A percentile compares a stretch with the other conserved stretches of the same genome.
phyloP scores from a whole-genome alignment of 2,329 filamentous ascomycete species.

The Fusarium buxicola region DNA sequence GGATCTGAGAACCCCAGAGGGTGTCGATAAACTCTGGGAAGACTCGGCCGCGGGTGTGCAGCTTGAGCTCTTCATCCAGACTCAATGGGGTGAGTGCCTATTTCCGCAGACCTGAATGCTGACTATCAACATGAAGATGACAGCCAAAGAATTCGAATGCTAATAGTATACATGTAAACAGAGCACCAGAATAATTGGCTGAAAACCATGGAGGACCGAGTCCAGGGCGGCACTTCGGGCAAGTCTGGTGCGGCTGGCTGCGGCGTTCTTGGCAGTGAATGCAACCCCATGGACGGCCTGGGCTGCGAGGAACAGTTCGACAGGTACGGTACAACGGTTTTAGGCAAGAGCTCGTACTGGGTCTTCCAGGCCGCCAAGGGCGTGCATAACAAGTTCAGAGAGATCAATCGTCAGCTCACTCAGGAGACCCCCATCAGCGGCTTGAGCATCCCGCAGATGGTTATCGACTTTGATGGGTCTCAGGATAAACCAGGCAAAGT shows the following conservation, averaged over 20 bases:
- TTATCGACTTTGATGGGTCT: conserved; percentile 1
- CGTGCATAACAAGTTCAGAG: conserved; percentile 9
- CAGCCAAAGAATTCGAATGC: background rate
- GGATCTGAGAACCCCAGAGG: conserved; percentile 19
- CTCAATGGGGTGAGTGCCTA: conserved; percentile 18
- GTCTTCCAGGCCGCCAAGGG: conserved; percentile 29
- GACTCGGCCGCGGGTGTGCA: conserved; percentile 1
- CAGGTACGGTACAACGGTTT: background rate
- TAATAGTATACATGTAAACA: background rate
- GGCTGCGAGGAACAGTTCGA: conserved; percentile 18
- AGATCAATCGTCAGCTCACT: background rate
- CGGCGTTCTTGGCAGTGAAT: background rate
- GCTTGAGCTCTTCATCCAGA: conserved; percentile 10
- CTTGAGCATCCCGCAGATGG: conserved; percentile 12
- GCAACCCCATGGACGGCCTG: conserved; percentile 1
- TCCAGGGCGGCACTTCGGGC: conserved; percentile 9
- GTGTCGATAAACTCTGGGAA: conserved; percentile 16
- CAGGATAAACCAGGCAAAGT: conserved; percentile 8
- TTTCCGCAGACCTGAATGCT: accelerated
- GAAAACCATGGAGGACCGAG: conserved; percentile 18
- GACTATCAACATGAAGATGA: no score
- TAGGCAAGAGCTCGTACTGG: conserved; percentile 23
- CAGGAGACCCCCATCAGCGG: background rate
- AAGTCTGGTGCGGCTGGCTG: conserved; percentile 12
- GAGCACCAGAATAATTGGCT: conserved; percentile 27